These are phyloP conservation scores for Prunus yedoensis DNA, from an alignment of 331 rosid species.

Conservation along the genomic window DNA sequence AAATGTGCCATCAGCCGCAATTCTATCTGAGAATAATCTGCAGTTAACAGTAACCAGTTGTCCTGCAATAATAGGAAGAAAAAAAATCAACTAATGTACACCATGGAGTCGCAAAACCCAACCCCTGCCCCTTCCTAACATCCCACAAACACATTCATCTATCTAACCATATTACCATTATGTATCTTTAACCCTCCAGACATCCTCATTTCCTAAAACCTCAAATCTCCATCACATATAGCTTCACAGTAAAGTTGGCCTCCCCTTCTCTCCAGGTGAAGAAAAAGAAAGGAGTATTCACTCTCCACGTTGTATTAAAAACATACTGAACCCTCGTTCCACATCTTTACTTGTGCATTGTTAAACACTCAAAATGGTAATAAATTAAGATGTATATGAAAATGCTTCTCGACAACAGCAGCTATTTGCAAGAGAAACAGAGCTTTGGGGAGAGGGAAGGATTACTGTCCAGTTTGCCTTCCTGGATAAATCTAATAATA, in stretches of 20 bases:
- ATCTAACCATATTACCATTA: not conserved
- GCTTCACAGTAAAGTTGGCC: not conserved
- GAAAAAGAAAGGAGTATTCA: not conserved
- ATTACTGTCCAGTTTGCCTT: too few species aligned
- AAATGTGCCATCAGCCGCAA: slow-evolving; percentile 96
- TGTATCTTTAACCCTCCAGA: not conserved
- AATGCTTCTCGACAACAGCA: too few species aligned
- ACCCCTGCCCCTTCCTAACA: not conserved
- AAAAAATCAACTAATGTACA: slow-evolving; percentile 10
- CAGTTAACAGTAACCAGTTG: slow-evolving; percentile 83
- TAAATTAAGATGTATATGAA: not conserved
- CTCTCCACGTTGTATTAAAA: not conserved
- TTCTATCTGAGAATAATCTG: slow-evolving; percentile 98
- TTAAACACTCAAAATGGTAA: too few species aligned
- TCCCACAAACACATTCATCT: not conserved
- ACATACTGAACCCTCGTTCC: not conserved
- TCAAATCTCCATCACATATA: not conserved
- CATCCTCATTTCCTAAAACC: not conserved
- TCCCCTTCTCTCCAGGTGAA: not conserved
- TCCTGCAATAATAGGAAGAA: slow-evolving; percentile 50
- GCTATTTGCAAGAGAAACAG: too few species aligned
- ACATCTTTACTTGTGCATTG: too few species aligned
- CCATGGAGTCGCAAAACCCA: not conserved
- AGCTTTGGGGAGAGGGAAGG: too few species aligned
- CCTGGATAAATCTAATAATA: not conserved